Conservation (phyloP, 768 basidiomycete genomes). For the Cyclocybe aegerita region DNA sequence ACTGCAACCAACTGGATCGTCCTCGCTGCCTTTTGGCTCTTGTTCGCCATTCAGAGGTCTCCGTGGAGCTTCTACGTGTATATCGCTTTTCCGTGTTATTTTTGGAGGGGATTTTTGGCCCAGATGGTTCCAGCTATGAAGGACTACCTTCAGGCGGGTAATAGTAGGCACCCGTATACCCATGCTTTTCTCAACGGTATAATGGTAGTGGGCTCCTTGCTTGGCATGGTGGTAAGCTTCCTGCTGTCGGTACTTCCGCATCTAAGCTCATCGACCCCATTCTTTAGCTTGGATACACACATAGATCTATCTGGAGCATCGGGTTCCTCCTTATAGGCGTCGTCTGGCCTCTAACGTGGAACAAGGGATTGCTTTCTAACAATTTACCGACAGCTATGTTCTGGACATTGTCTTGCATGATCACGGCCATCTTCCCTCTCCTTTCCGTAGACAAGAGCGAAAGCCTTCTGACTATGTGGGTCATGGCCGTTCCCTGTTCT, state of each 20-base stretch:
- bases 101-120: conserved; percentile 61
- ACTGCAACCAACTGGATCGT: conserved; percentile 19
- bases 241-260: not conserved
- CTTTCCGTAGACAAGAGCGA: conserved; percentile 74
- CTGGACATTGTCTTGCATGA: conserved; percentile 53
- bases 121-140: conserved; percentile 20
- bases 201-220: conserved; percentile 44
- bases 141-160: not conserved
- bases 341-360: conserved; percentile 68
- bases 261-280: not conserved
- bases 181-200: conserved; percentile 22
- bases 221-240: conserved; percentile 71
- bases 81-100: conserved; percentile 71
- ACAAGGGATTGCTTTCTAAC: conserved; percentile 25
- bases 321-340: conserved; percentile 61
- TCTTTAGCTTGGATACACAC: conserved; percentile 64
- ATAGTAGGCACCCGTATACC: conserved; percentile 1
- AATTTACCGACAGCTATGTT: conserved; percentile 22
- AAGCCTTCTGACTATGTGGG: conserved; percentile 59
- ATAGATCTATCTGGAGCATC: conserved; percentile 71
- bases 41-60: conserved; percentile 62
- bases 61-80: conserved; percentile 79
- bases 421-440: conserved; percentile 67
- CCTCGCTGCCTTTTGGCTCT: conserved; percentile 38
- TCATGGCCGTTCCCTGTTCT: conserved; percentile 1